Evolutionary conservation across 2,329 filamentous ascomycete species (phyloP).

Genomic region (Amylocarpus encephaloides): DNA sequence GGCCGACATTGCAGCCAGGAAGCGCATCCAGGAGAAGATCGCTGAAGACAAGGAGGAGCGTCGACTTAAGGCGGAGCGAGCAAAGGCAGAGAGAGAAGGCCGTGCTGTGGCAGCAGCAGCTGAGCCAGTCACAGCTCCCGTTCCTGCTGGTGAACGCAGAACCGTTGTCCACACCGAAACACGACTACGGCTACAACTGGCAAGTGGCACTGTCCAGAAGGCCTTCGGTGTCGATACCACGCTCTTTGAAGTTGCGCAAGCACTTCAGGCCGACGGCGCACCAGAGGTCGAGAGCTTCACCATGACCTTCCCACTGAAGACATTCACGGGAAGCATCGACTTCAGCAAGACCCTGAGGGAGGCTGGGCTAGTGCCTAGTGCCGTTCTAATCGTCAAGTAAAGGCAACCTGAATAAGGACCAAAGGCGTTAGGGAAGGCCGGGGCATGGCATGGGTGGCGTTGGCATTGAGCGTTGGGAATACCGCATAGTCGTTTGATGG

Average conservation of each 20-base stretch:
- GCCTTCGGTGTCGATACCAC: slow-evolving; percentile 85
- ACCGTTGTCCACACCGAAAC: slow-evolving; percentile 57
- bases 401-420: not conserved
- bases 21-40: slow-evolving; percentile 86
- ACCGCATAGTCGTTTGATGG: too few relatives aligned
- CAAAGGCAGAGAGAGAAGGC: slow-evolving; percentile 84
- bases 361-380: slow-evolving; percentile 81
- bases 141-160: slow-evolving; percentile 28
- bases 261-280: slow-evolving; percentile 65
- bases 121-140: slow-evolving; percentile 36
- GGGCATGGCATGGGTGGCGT: slow-evolving; percentile 4
- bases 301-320: slow-evolving; percentile 82
- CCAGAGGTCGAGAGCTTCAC: slow-evolving; percentile 71
- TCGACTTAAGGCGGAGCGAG: slow-evolving; percentile 73
- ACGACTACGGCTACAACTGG: slow-evolving; percentile 73
- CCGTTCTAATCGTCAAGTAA: slow-evolving; percentile 71
- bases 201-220: slow-evolving; percentile 73
- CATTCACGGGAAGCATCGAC: slow-evolving; percentile 61
- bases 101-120: slow-evolving; percentile 36
- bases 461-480: not conserved
- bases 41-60: slow-evolving; percentile 91
- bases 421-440: not conserved
- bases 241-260: slow-evolving; percentile 82
- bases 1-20: slow-evolving; percentile 79
- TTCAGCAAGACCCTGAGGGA: slow-evolving; percentile 91